Conservation (phyloP, 371 early-diverging fungal species). For the Mortierella polycephala region DNA sequence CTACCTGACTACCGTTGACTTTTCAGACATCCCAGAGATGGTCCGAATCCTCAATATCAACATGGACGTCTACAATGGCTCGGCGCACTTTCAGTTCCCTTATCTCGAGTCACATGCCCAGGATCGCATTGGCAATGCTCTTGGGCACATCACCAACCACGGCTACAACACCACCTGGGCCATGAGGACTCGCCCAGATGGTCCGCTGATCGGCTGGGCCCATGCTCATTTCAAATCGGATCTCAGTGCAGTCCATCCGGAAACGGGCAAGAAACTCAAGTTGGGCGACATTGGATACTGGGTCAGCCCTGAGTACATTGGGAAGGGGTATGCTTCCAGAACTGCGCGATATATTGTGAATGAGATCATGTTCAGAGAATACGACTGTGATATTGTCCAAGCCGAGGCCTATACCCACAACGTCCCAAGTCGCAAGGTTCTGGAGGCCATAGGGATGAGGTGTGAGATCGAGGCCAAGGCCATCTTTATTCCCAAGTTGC, state of each 20-base stretch:
- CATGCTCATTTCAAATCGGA: conserved; percentile 15
- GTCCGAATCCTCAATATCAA: conserved; percentile 39
- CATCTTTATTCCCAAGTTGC: conserved; percentile 28
- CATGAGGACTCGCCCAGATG: conserved; percentile 34
- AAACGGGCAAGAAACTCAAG: conserved; percentile 19
- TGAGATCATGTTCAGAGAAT: conserved; percentile 32
- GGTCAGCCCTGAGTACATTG: conserved; percentile 42
- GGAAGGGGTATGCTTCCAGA: conserved; percentile 30
- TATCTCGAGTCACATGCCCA: conserved; percentile 34
- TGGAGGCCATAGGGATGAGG: conserved; percentile 30
- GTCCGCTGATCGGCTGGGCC: conserved; percentile 50
- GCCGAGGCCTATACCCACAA: conserved; percentile 27
- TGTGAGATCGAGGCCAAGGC: conserved; percentile 22
- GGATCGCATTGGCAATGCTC: conserved; percentile 18
- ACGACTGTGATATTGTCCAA: conserved; percentile 30
- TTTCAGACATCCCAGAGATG: conserved; percentile 39
- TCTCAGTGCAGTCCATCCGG: conserved; percentile 13
- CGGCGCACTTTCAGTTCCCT: conserved; percentile 37
- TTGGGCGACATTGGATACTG: conserved; percentile 37
- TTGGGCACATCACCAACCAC: not conserved
- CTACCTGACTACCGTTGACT: conserved; percentile 34
- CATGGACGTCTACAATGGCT: conserved; percentile 47
- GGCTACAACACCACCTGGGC: conserved; percentile 44
- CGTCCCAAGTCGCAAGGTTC: conserved; percentile 21
- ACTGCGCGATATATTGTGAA: conserved; percentile 25